Conservation (phyloP, 768 basidiomycete genomes). For the Lyophyllum decastes region DNA sequence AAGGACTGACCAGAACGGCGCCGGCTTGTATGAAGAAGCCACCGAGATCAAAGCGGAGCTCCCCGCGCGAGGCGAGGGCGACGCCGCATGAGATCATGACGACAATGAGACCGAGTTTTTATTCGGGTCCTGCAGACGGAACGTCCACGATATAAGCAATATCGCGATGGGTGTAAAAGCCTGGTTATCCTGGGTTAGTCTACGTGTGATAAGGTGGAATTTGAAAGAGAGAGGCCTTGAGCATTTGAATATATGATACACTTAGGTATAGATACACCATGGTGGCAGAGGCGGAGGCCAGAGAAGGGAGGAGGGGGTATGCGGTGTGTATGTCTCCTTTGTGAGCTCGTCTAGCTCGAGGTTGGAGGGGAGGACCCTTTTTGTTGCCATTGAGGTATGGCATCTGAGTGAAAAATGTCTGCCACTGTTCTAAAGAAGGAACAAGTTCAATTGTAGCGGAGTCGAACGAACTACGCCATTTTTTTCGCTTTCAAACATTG, state of each 20-base stretch:
- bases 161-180: conserved; percentile 91
- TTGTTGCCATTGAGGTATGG: no score
- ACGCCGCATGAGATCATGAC: conserved; percentile 90
- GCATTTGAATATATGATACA: conserved; percentile 96
- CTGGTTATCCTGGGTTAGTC: conserved; percentile 36
- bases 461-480: no score
- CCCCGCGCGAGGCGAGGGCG: conserved; percentile 87
- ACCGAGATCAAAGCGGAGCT: conserved; percentile 79
- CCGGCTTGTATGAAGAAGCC: conserved; percentile 89
- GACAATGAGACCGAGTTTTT: conserved; percentile 81
- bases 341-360: conserved; percentile 13
- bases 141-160: conserved; percentile 89
- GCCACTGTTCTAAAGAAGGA: no score
- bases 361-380: conserved; percentile 5
- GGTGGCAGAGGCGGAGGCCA: conserved; percentile 57
- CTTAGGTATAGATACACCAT: conserved; percentile 90
- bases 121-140: conserved; percentile 87
- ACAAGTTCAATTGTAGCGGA: no score
- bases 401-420: no score
- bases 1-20: conserved; percentile 72
- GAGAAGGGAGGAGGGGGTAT: conserved; percentile 9
- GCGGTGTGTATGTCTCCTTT: background rate
- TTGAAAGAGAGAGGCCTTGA: conserved; percentile 39
- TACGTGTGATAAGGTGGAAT: background rate
- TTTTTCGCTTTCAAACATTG: no score